phyloP scores from a whole-genome alignment of 202 grass and related monocot species.

The Saccharum hybrid region DNA sequence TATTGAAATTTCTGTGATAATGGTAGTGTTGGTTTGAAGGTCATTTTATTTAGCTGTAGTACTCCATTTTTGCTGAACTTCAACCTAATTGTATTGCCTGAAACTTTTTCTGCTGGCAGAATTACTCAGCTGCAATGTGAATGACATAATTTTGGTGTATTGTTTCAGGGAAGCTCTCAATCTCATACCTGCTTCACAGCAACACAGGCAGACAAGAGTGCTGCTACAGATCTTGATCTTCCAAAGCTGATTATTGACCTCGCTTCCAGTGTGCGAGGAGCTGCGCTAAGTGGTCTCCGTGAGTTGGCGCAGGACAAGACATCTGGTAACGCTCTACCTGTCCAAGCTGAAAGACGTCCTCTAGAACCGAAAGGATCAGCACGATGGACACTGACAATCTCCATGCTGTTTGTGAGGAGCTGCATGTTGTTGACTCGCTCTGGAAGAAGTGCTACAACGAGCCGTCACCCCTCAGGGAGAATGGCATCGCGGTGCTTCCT shows the following conservation, averaged over 20 bases:
- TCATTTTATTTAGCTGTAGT: neutral
- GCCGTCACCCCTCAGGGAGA: slow-evolving; percentile 53
- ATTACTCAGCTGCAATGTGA: neutral
- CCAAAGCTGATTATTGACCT: no score
- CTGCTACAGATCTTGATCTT: slow-evolving; percentile 60
- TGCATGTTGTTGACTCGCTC: slow-evolving; percentile 68
- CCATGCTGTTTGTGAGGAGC: slow-evolving; percentile 61
- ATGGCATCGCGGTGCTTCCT: slow-evolving; percentile 73
- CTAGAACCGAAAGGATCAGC: slow-evolving; percentile 38
- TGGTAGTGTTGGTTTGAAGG: neutral
- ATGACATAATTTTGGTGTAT: neutral
- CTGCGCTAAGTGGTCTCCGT: no score
- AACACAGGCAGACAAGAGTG: slow-evolving; percentile 52
- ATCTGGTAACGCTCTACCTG: neutral
- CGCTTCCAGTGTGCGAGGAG: no score
- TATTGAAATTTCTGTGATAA: neutral
- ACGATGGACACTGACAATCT: slow-evolving; percentile 58
- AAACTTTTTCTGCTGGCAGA: neutral
- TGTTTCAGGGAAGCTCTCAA: slow-evolving; percentile 75
- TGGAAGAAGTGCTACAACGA: slow-evolving; percentile 73
- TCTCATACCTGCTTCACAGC: slow-evolving; percentile 56
- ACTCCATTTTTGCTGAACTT: neutral
- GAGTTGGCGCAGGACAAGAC: slow-evolving; percentile 27
- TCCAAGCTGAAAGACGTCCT: slow-evolving; percentile 50
- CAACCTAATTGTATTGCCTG: neutral